A percentile compares a stretch with the other conserved stretches of the same genome.
These are phyloP conservation scores for Coprinellus micaceus DNA, from an alignment of 768 basidiomycete species.

Conservation along the genomic window DNA sequence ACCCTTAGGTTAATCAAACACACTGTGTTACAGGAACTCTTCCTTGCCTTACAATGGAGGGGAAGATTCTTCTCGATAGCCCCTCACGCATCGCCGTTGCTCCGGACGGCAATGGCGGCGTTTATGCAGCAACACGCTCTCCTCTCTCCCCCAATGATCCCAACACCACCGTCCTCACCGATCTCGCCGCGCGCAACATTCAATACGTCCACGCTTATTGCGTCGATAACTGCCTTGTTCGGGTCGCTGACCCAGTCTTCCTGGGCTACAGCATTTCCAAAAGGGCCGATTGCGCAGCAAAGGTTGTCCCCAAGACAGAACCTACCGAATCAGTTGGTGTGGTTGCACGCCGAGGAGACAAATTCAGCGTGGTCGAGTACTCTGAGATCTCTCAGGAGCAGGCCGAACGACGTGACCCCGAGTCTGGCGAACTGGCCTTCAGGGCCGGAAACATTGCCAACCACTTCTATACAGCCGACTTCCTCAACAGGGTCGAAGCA, in stretches of 20 bases:
- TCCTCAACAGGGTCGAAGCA: slow-evolving; percentile 69
- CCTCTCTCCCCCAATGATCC: slow-evolving; percentile 61
- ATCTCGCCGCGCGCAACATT: slow-evolving; percentile 71
- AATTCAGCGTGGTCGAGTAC: slow-evolving; percentile 94
- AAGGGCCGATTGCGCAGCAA: slow-evolving; percentile 87
- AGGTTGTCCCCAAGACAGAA: slow-evolving; percentile 87
- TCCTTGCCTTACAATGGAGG: slow-evolving; percentile 91
- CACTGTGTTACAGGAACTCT: slow-evolving; percentile 95
- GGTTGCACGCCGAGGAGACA: slow-evolving; percentile 77
- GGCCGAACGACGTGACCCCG: slow-evolving; percentile 67
- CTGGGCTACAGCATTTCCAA: slow-evolving; percentile 90
- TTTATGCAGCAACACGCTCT: slow-evolving; percentile 88
- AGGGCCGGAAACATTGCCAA: slow-evolving; percentile 97
- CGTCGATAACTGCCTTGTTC: slow-evolving; percentile 98
- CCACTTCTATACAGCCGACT: slow-evolving; percentile 92
- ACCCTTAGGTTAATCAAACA: slow-evolving; percentile 50
- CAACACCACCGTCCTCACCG: slow-evolving; percentile 70
- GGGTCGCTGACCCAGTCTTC: slow-evolving; percentile 96
- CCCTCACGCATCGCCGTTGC: slow-evolving; percentile 84
- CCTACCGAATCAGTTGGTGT: slow-evolving; percentile 95
- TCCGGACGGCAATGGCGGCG: slow-evolving; percentile 96
- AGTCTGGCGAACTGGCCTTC: slow-evolving; percentile 78
- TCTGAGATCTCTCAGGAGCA: slow-evolving; percentile 91
- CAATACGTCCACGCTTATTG: slow-evolving; percentile 93
- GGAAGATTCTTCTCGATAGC: slow-evolving; percentile 86